phyloP scores from a whole-genome alignment of 176 grass and related monocot species.

The Bromus sterilis region DNA sequence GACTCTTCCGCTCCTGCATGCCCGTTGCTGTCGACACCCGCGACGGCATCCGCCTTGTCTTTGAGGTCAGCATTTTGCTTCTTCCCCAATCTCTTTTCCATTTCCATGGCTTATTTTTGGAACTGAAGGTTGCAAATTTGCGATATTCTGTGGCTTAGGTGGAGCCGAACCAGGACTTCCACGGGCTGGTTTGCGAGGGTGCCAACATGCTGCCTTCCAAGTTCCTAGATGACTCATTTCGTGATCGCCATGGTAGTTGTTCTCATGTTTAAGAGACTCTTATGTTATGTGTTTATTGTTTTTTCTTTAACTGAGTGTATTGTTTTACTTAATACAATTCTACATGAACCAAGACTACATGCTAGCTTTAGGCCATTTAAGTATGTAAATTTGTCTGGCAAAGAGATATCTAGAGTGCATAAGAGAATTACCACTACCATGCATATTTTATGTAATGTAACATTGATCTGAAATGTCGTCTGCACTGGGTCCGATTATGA shows the following conservation, averaged over 20 bases:
- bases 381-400: background rate
- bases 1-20: conserved; percentile 73
- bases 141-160: conserved; percentile 47
- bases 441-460: background rate
- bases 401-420: background rate
- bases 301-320: background rate
- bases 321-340: background rate
- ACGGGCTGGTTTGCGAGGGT: conserved; percentile 83
- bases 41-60: conserved; percentile 84
- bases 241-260: conserved; percentile 55
- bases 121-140: background rate
- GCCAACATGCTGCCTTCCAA: conserved; percentile 90
- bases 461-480: background rate
- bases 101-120: background rate
- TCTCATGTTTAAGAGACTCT: background rate
- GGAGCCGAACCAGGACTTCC: conserved; percentile 94
- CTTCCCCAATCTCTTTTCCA: background rate
- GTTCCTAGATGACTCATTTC: conserved; percentile 78
- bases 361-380: background rate
- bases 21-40: conserved; percentile 87
- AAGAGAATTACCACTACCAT: background rate
- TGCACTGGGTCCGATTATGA: background rate
- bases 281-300: background rate
- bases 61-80: conserved; percentile 39
- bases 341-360: background rate